Evolutionary conservation across 345 rosid genomes (phyloP).

Genomic region (Streptanthus diversifolius): DNA sequence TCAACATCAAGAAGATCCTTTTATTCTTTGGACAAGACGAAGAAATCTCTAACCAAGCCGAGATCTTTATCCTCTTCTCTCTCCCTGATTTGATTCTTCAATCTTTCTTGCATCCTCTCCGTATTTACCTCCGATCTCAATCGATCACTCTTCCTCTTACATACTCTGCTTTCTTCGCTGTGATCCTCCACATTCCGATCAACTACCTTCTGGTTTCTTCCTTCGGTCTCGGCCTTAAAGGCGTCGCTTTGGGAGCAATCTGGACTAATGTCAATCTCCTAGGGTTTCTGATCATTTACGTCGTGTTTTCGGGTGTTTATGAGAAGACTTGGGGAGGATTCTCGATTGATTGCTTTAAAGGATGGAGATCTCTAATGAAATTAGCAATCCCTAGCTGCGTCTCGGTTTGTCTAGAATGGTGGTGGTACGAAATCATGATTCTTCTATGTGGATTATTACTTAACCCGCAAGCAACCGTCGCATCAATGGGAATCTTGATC

Average conservation of each 20-base stretch:
- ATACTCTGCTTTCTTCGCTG: conserved; percentile 52
- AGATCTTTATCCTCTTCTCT: conserved; percentile 57
- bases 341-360: conserved; percentile 51
- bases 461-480: conserved; percentile 74
- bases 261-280: conserved; percentile 72
- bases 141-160: conserved; percentile 69
- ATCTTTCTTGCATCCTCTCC: conserved; percentile 70
- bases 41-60: conserved; percentile 59
- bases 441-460: conserved; percentile 63
- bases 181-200: conserved; percentile 67
- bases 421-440: conserved; percentile 98
- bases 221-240: conserved; percentile 63
- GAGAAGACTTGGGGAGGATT: conserved; percentile 63
- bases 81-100: conserved; percentile 73
- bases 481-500: conserved; percentile 87
- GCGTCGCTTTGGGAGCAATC: conserved; percentile 64
- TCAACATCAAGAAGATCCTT: conserved; percentile 64
- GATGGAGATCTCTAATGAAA: conserved; percentile 52
- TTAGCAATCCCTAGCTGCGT: conserved; percentile 81
- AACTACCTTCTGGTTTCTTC: conserved; percentile 55
- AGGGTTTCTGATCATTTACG: conserved; percentile 48
- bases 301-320: conserved; percentile 53
- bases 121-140: conserved; percentile 76
- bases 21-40: conserved; percentile 58
- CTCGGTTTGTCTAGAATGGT: conserved; percentile 93